Evolutionary conservation across 805 yeast genomes (phyloP).

Genomic region (Yarrowia alimentaria): DNA sequence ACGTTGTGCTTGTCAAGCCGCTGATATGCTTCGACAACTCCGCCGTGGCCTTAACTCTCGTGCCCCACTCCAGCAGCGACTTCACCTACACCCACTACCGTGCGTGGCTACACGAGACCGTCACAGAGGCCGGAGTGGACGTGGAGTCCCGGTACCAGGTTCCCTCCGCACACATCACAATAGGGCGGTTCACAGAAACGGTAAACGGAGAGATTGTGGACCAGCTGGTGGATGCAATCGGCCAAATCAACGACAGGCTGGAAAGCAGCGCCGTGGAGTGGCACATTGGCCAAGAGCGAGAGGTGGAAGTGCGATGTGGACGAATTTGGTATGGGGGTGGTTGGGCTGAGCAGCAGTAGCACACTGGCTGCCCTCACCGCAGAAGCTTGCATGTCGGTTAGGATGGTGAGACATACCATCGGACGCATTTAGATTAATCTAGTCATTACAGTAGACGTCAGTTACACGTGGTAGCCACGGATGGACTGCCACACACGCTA

Average conservation of each 20-base stretch:
- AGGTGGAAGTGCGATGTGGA: slow-evolving; percentile 27
- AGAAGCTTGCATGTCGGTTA: too few species aligned
- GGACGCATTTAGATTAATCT: too few species aligned
- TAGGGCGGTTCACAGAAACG: slow-evolving; percentile 16
- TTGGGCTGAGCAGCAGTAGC: slow-evolving; percentile 4
- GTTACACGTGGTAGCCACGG: too few species aligned
- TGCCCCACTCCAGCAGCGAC: not conserved
- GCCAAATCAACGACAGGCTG: slow-evolving; percentile 1
- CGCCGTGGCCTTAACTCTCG: slow-evolving; percentile 27
- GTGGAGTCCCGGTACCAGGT: slow-evolving; percentile 23
- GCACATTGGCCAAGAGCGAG: slow-evolving; percentile 26
- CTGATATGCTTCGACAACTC: slow-evolving; percentile 26
- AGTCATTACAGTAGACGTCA: too few species aligned
- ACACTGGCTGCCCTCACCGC: too few species aligned
- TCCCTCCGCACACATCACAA: slow-evolving; percentile 19
- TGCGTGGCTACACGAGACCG: slow-evolving; percentile 7
- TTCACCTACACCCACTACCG: slow-evolving; percentile 26
- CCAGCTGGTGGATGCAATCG: slow-evolving; percentile 1
- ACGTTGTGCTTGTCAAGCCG: slow-evolving; percentile 17
- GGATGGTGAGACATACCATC: too few species aligned
- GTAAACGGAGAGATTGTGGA: slow-evolving; percentile 7
- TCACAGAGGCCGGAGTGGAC: not conserved
- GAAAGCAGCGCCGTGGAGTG: slow-evolving; percentile 1
- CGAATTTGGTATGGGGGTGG: slow-evolving; percentile 29
- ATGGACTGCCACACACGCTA: too few species aligned